These are phyloP conservation scores for Macadamia integrifolia DNA, from an alignment of 164 flowering plant genomes.

Conservation along the genomic window DNA sequence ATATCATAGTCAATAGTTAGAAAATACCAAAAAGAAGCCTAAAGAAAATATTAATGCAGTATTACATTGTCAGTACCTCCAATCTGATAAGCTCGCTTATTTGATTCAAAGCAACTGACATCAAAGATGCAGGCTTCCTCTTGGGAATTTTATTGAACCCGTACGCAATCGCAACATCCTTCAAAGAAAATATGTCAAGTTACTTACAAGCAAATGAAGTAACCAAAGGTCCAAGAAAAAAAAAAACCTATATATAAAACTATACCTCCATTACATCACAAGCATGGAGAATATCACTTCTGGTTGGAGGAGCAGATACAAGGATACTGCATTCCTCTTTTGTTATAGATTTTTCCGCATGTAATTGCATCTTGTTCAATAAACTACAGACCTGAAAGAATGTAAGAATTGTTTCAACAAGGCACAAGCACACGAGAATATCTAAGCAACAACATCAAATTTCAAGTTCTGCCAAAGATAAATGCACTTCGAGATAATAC, in stretches of 20 bases:
- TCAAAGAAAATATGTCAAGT: constrained; percentile 3
- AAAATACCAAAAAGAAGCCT: neutral
- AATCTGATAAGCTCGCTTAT: constrained; percentile 65
- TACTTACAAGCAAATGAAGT: constrained; percentile 2
- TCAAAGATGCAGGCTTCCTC: constrained; percentile 53
- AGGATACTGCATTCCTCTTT: constrained; percentile 34
- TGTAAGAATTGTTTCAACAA: neutral
- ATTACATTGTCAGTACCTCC: constrained; percentile 50
- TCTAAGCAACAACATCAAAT: too few species aligned
- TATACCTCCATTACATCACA: constrained; percentile 98
- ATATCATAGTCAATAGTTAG: neutral
- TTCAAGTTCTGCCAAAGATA: too few species aligned
- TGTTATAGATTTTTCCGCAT: constrained; percentile 39
- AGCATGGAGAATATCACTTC: constrained; percentile 94
- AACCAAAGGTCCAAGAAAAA: neutral
- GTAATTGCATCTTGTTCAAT: constrained; percentile 85
- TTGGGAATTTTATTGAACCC: constrained; percentile 72
- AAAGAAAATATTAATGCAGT: neutral
- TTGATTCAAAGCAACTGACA: constrained; percentile 59
- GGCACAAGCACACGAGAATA: too few species aligned
- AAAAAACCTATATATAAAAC: neutral
- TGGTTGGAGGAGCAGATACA: constrained; percentile 86
- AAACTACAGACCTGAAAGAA: constrained; percentile 44
- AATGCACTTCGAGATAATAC: too few species aligned
- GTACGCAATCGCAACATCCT: constrained; percentile 90